Evolutionary conservation across 78 protist species (phyloP).

Genomic region (Protostelium mycophagum): DNA sequence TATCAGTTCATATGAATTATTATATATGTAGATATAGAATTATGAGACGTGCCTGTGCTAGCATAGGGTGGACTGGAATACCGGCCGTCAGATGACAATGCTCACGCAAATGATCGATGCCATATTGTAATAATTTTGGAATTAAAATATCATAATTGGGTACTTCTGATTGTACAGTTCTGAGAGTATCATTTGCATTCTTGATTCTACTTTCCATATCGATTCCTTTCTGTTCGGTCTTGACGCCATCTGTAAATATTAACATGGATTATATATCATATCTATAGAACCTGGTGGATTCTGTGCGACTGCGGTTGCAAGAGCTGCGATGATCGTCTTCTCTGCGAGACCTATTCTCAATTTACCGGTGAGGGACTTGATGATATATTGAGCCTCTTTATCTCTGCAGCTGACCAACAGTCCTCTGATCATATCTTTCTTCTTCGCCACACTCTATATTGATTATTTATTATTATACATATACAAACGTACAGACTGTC

Average conservation of each 20-base stretch:
- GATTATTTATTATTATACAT: neutral
- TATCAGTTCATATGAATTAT: neutral
- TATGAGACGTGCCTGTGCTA: conserved; percentile 89
- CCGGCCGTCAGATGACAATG: conserved; percentile 66
- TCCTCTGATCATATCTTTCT: conserved; percentile 57
- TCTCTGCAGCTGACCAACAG: conserved; percentile 70
- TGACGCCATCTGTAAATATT: neutral
- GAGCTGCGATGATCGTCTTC: conserved; percentile 83
- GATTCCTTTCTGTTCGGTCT: too few relatives aligned
- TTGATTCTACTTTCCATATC: neutral
- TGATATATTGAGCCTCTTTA: conserved; percentile 63
- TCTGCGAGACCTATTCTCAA: conserved; percentile 95
- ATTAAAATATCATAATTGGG: conserved; percentile 78
- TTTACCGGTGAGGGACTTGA: conserved; percentile 75
- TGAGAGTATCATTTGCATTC: neutral
- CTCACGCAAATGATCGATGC: conserved; percentile 20
- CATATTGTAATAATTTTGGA: conserved; percentile 46
- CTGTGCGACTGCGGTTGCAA: conserved; percentile 78
- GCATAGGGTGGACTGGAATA: conserved; percentile 95
- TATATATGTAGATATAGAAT: neutral
- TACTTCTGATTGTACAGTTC: conserved; percentile 7
- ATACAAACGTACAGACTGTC: neutral
- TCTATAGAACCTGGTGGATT: conserved; percentile 32
- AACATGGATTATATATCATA: neutral
- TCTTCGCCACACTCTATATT: conserved; percentile 8